A percentile compares a stretch with the other conserved stretches of the same genome.
These are phyloP conservation scores for Globisporangium rhizosaccharum DNA, from an alignment of 352 stramenopile species.

Conservation along the genomic window DNA sequence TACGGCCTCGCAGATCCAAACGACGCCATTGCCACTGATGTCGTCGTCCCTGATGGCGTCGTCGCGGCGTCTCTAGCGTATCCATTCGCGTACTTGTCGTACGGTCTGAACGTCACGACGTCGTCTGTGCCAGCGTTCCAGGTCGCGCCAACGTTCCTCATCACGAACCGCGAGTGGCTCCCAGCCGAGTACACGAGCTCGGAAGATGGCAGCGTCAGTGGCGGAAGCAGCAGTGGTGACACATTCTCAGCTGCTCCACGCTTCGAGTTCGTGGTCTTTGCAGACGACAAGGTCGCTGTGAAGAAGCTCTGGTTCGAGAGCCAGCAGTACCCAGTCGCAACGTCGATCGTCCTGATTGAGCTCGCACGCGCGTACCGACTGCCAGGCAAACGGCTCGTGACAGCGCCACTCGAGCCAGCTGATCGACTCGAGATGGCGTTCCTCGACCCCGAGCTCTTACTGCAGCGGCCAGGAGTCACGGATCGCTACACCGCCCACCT, in stretches of 20 bases:
- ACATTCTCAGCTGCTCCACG: too few relatives aligned
- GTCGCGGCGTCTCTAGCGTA: neutral
- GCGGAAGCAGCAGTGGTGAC: too few relatives aligned
- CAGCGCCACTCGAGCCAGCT: too few relatives aligned
- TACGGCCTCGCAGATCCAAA: too few relatives aligned
- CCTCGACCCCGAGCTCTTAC: too few relatives aligned
- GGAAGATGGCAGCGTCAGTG: too few relatives aligned
- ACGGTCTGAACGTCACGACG: neutral
- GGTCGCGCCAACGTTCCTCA: neutral
- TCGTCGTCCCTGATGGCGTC: neutral
- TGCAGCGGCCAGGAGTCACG: too few relatives aligned
- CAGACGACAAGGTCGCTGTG: neutral
- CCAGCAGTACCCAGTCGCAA: neutral
- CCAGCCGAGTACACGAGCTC: neutral
- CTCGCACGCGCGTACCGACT: too few relatives aligned
- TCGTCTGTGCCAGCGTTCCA: neutral
- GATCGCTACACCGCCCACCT: too few relatives aligned
- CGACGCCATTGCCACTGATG: neutral
- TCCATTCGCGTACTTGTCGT: slow-evolving; percentile 4
- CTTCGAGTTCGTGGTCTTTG: slow-evolving; percentile 7
- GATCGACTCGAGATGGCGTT: too few relatives aligned
- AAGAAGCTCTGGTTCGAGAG: neutral
- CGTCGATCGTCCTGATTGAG: neutral
- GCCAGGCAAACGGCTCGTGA: too few relatives aligned
- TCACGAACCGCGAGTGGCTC: slow-evolving; percentile 2